These are phyloP conservation scores for Saccharum officinarum DNA, from an alignment of 176 grass and related monocot species.

Conservation along the genomic window DNA sequence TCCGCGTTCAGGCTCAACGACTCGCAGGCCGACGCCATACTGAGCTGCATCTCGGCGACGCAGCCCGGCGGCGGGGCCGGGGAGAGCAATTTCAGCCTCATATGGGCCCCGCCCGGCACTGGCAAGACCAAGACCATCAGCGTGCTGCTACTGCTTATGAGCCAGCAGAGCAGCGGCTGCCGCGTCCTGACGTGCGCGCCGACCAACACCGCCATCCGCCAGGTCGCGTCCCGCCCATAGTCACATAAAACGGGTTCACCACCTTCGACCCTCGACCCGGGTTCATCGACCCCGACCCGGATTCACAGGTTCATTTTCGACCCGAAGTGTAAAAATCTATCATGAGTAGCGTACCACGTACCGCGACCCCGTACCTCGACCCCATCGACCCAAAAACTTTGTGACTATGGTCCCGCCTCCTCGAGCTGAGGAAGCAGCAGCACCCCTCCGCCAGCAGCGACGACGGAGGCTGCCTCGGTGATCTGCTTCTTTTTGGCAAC, in stretches of 20 bases:
- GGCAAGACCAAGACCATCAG: constrained; percentile 78
- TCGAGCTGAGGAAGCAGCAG: constrained; percentile 31
- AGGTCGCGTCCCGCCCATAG: constrained; percentile 45
- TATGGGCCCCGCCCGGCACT: constrained; percentile 71
- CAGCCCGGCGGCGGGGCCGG: not conserved
- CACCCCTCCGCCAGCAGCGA: no score
- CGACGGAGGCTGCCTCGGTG: not conserved
- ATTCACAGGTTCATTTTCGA: no score
- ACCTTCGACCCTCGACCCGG: no score
- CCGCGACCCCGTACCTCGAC: no score
- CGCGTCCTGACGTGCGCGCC: constrained; percentile 56
- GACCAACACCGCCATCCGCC: constrained; percentile 59
- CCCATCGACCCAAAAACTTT: no score
- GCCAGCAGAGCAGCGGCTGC: not conserved
- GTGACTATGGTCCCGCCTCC: constrained; percentile 29
- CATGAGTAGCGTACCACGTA: no score
- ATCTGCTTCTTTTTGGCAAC: constrained; percentile 60
- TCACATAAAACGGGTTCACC: no score
- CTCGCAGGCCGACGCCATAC: constrained; percentile 43
- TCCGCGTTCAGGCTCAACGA: constrained; percentile 47
- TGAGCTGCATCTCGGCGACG: constrained; percentile 37
- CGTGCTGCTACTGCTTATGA: constrained; percentile 17
- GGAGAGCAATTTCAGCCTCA: constrained; percentile 39
- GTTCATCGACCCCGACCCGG: no score
- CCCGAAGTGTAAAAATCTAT: no score